Evolutionary conservation across 495 filamentous ascomycete genomes (phyloP).

Genomic region (Penicillium coprophilum): DNA sequence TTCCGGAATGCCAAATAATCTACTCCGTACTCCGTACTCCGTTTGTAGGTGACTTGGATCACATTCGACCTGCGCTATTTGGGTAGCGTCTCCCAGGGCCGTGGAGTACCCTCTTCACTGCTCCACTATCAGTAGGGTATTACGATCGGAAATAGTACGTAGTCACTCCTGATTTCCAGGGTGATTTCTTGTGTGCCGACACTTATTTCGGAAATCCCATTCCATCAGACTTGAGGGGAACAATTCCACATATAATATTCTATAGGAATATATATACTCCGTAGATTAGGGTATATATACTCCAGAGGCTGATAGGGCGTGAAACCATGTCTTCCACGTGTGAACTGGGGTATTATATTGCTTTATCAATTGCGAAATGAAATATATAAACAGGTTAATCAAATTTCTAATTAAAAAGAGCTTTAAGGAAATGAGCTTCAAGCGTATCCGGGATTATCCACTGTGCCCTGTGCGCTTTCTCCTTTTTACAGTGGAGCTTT

Average conservation of each 20-base stretch:
- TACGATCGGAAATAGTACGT: no score
- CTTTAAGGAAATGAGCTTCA: conserved; percentile 9
- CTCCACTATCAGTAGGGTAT: no score
- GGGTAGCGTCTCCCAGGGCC: conserved; percentile 10
- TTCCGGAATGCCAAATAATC: not conserved
- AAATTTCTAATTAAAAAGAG: not conserved
- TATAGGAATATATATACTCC: no score
- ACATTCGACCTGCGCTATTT: not conserved
- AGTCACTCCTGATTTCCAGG: no score
- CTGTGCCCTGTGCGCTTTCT: conserved; percentile 17
- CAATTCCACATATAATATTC: no score
- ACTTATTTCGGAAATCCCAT: no score
- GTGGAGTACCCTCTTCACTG: not conserved
- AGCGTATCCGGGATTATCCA: conserved; percentile 10
- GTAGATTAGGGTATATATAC: no score
- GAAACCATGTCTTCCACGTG: conserved; percentile 1
- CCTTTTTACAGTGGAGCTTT: conserved; percentile 8
- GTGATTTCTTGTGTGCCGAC: no score
- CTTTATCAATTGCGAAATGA: not conserved
- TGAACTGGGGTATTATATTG: not conserved
- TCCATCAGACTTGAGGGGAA: no score
- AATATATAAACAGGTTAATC: not conserved
- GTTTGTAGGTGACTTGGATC: not conserved
- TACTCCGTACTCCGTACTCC: no score
- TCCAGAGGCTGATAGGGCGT: not conserved